A percentile compares a stretch with the other conserved stretches of the same genome.
Evolutionary conservation across 208 protist genomes (phyloP).

Genomic region (Endotrypanum monterogeii): DNA sequence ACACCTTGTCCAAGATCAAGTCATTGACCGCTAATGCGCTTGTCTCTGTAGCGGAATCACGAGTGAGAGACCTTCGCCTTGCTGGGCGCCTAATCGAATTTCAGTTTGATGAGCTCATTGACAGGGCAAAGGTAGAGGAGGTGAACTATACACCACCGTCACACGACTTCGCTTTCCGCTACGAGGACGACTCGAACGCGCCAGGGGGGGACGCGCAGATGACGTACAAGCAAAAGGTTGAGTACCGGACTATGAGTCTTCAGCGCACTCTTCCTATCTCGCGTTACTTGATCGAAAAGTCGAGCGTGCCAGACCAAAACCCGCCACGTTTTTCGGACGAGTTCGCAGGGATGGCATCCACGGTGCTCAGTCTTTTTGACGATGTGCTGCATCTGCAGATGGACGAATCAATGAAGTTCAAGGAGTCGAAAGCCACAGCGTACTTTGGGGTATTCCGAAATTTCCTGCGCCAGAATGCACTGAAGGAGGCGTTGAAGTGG

Average conservation of each 20-base stretch:
- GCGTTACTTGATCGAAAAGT: conserved; percentile 59
- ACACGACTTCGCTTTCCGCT: conserved; percentile 44
- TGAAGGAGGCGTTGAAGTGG: conserved; percentile 85
- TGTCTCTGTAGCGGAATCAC: conserved; percentile 83
- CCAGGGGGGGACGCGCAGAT: conserved; percentile 59
- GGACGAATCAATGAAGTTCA: conserved; percentile 81
- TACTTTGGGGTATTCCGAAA: conserved; percentile 86
- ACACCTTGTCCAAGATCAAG: conserved; percentile 79
- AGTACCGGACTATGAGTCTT: conserved; percentile 62
- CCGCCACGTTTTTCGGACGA: conserved; percentile 69
- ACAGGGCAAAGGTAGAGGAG: conserved; percentile 59
- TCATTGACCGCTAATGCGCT: conserved; percentile 77
- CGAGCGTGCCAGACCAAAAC: conserved; percentile 20
- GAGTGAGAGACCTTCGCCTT: conserved; percentile 73
- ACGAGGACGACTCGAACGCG: conserved; percentile 63
- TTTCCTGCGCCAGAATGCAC: conserved; percentile 78
- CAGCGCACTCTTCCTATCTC: conserved; percentile 59
- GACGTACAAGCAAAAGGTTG: conserved; percentile 55
- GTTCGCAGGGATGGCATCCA: conserved; percentile 68
- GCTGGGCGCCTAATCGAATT: conserved; percentile 83
- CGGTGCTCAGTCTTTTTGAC: conserved; percentile 80
- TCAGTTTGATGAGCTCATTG: conserved; percentile 78
- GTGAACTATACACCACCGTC: conserved; percentile 48
- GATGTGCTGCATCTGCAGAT: conserved; percentile 79
- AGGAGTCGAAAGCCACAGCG: conserved; percentile 73